Conservation (phyloP, 805 yeast species). For the Pichia ethanolica region DNA sequence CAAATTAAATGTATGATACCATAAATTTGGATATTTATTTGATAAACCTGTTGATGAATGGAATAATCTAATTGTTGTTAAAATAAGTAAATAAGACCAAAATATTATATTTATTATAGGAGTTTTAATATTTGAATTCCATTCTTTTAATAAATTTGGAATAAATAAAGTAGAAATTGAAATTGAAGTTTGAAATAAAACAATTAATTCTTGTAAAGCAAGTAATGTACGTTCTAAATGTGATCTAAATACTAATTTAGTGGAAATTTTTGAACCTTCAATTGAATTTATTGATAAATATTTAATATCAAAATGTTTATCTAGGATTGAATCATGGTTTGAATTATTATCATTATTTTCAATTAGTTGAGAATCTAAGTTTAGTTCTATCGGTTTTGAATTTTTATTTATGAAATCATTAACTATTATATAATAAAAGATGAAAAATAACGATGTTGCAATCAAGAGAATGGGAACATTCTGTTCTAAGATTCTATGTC, state of each 20-base stretch:
- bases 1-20: constrained; percentile 52
- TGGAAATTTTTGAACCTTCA: constrained; percentile 60
- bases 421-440: not conserved
- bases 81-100: constrained; percentile 38
- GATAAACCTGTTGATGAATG: constrained; percentile 29
- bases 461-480: constrained; percentile 24
- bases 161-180: constrained; percentile 30
- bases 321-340: constrained; percentile 13
- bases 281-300: constrained; percentile 44
- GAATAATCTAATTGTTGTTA: constrained; percentile 34
- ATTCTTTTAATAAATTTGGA: constrained; percentile 29
- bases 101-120: constrained; percentile 26
- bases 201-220: constrained; percentile 35
- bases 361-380: not conserved
- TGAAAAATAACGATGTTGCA: constrained; percentile 25
- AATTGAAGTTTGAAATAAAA: constrained; percentile 31
- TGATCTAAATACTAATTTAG: constrained; percentile 41
- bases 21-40: constrained; percentile 43
- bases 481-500: constrained; percentile 30
- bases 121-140: constrained; percentile 15
- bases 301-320: constrained; percentile 60
- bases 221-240: constrained; percentile 49
- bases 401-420: not conserved
- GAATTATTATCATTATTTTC: not conserved
- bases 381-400: not conserved